Evolutionary conservation across 345 rosid species (phyloP).

Genomic region (Erysimum cheiranthoides): DNA sequence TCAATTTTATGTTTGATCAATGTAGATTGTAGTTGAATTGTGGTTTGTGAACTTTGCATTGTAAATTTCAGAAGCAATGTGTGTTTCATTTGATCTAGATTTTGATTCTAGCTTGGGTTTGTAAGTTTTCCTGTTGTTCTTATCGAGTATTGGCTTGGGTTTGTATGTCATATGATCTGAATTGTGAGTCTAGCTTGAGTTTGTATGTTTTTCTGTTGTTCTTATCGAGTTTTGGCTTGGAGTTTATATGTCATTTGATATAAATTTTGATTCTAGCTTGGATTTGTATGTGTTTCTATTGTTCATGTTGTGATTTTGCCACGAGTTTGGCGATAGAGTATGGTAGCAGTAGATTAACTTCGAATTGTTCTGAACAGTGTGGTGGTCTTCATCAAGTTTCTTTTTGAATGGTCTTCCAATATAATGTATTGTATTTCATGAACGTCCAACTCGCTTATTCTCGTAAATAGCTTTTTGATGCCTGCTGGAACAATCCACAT

Average conservation of each 20-base stretch:
- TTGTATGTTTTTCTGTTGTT: too few species aligned
- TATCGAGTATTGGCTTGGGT: slow-evolving; percentile 3
- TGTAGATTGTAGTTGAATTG: slow-evolving; percentile 37
- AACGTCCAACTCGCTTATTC: not conserved
- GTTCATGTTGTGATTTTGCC: not conserved
- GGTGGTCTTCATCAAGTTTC: not conserved
- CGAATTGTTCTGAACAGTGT: not conserved
- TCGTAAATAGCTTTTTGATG: not conserved
- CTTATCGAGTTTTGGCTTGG: too few species aligned
- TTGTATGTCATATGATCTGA: too few species aligned
- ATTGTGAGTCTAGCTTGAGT: too few species aligned
- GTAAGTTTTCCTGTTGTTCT: not conserved
- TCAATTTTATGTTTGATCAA: not conserved
- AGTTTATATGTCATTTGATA: too few species aligned
- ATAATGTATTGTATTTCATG: not conserved
- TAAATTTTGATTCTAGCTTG: slow-evolving; percentile 7
- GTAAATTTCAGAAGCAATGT: slow-evolving; percentile 2
- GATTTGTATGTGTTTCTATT: not conserved
- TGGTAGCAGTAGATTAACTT: slow-evolving; percentile 1
- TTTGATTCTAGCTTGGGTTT: slow-evolving; percentile 9
- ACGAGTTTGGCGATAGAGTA: not conserved
- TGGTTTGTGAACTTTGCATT: slow-evolving; percentile 11
- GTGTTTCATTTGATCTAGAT: not conserved
- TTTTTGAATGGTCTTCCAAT: not conserved
- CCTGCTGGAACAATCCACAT: not conserved